Percentiles rank a stretch among this genome's conserved stretches.
phyloP scores from a whole-genome alignment of 2,329 filamentous ascomycete species.

The Parasarocladium wereldwijsianum region DNA sequence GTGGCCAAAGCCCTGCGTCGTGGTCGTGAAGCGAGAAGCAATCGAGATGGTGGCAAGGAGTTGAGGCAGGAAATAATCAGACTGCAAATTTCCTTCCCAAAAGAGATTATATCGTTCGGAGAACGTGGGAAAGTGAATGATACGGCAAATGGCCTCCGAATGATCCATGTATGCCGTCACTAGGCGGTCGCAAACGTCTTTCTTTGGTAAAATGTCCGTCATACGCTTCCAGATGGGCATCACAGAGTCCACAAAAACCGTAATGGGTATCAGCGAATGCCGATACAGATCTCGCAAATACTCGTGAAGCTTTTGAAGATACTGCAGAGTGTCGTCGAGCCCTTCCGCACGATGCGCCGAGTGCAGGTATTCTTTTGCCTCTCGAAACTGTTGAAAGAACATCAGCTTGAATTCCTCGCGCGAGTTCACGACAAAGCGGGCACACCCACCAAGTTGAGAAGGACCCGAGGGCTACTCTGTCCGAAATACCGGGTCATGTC shows the following conservation, averaged over 20 bases:
- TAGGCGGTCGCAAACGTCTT: slow-evolving; percentile 34
- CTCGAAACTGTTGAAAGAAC: slow-evolving; percentile 28
- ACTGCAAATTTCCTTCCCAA: slow-evolving; percentile 31
- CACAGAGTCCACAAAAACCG: slow-evolving; percentile 44
- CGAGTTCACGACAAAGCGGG: not conserved
- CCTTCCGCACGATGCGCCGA: slow-evolving; percentile 6
- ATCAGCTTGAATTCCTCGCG: not conserved
- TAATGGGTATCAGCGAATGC: slow-evolving; percentile 32
- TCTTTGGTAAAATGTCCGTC: slow-evolving; percentile 38
- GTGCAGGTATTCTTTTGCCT: slow-evolving; percentile 35
- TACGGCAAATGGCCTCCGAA: slow-evolving; percentile 37
- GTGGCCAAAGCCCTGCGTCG: slow-evolving; percentile 32
- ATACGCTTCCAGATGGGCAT: slow-evolving; percentile 42
- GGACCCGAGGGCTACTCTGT: slow-evolving; percentile 35
- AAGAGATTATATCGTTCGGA: slow-evolving; percentile 33
- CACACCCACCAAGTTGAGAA: slow-evolving; percentile 34
- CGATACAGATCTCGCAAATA: slow-evolving; percentile 31
- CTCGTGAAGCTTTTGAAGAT: slow-evolving; percentile 30
- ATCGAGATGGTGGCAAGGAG: slow-evolving; percentile 37
- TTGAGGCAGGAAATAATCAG: slow-evolving; percentile 37
- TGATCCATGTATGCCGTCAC: slow-evolving; percentile 32
- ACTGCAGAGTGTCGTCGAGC: slow-evolving; percentile 1
- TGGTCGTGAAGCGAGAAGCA: slow-evolving; percentile 36
- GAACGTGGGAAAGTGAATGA: slow-evolving; percentile 37
- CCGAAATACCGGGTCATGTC: slow-evolving; percentile 35